These are phyloP conservation scores for Alternaria infectoria DNA, from an alignment of 2,329 filamentous ascomycete species.

Conservation along the genomic window DNA sequence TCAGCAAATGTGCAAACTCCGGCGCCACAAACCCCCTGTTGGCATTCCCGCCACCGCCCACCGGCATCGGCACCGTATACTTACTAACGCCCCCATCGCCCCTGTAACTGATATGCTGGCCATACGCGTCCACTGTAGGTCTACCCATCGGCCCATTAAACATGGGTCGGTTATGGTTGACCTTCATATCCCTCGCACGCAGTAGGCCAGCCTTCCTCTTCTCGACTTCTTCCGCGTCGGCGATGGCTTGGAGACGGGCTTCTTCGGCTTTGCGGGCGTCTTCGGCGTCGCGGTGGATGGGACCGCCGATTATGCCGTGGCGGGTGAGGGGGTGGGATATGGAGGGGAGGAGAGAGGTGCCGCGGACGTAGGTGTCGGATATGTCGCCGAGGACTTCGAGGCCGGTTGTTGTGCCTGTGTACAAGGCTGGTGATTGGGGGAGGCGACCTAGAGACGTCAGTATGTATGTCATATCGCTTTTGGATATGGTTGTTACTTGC, in stretches of 20 bases:
- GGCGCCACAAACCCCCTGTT: constrained; percentile 1
- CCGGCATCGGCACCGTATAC: not conserved
- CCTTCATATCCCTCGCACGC: not conserved
- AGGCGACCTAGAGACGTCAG: not conserved
- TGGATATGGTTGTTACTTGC: not conserved
- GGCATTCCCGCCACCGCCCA: not conserved
- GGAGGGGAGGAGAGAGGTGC: not conserved
- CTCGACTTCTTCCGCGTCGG: not conserved
- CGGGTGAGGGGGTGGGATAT: not conserved
- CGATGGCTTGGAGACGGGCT: not conserved
- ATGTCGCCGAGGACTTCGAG: constrained; percentile 9
- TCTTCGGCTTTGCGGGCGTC: constrained; percentile 3
- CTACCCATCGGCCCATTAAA: constrained; percentile 21
- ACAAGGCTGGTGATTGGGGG: not conserved
- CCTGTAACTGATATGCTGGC: not conserved
- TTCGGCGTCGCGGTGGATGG: not conserved
- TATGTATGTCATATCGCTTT: not conserved
- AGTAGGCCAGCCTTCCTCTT: not conserved
- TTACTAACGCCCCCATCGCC: not conserved
- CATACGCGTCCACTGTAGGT: not conserved
- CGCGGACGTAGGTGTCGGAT: not conserved
- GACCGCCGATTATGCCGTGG: not conserved
- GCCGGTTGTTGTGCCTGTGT: constrained; percentile 4
- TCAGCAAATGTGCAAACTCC: constrained; percentile 6
- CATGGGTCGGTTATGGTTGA: constrained; percentile 19